Evolutionary conservation across 2,329 filamentous ascomycete genomes (phyloP), one percentile per base, ranked within the genome.

Genomic region (Fusarium oxysporum): DNA sequence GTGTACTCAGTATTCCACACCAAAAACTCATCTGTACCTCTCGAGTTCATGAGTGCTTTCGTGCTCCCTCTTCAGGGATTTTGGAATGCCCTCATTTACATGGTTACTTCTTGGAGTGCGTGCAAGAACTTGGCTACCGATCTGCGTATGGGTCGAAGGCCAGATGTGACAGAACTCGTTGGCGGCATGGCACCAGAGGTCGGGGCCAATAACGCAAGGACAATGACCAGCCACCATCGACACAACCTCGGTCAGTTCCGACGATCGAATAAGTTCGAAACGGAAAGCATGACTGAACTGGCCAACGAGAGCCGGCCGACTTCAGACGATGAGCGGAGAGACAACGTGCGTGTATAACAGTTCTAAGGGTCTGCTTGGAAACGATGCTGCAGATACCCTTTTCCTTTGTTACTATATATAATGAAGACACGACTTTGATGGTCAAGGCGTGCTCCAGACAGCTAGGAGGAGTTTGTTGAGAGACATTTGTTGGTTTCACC

Each of bases 31-130:
- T 87, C 85, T 12, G 86, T 91, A 33, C 83, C 86, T 0, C 87
- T 96, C 30, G 90, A 93, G 76, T 90, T 92, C 72, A 88, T 91
- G 72, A 91, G 92, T 28, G 90, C 92, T 0, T 87, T 94, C 44
- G 93, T 96, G 2, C 86, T 97, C 13, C 93, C 94, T 0, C 86
- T 95, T 0, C 94, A 97, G 79, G 94, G 94, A 0, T 93, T 95
- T 77, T 96, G 93, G 93, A 97, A 97, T 79, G 89, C 91, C 23
- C 81, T 93, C 65, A 94, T 97, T 73, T 97, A 96, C 81, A 82
- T 90, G 21, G 86, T 89, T 16, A 94, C 92, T 2, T 93, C 92
- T 10, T 89, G 90, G 85, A 82, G 87, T 55, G 91, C 91, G 1
- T 91, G 90, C 78, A 87, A 86, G 78, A 81, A 82, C 37, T 80